Evolutionary conservation across 768 basidiomycete species (phyloP).

Genomic region (Mycena vulgaris): DNA sequence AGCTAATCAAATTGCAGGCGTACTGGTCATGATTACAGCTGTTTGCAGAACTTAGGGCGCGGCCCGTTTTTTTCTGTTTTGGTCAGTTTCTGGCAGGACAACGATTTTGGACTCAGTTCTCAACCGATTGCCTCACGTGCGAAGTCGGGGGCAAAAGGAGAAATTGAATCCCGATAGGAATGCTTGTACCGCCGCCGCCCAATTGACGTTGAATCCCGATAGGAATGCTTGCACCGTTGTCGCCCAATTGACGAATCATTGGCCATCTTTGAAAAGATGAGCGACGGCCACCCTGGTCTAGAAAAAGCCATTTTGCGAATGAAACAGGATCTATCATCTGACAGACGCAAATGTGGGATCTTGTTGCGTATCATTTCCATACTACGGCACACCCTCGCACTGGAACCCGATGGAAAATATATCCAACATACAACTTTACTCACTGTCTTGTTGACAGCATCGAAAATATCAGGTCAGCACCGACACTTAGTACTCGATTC

Average conservation of each 20-base stretch:
- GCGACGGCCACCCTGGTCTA: slow-evolving; percentile 87
- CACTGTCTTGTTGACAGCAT: slow-evolving; percentile 98
- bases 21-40: too few species aligned
- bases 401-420: slow-evolving; percentile 92
- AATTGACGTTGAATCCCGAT: slow-evolving; percentile 73
- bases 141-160: slow-evolving; percentile 86
- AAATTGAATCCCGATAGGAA: slow-evolving; percentile 69
- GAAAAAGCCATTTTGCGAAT: slow-evolving; percentile 94
- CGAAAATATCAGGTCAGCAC: slow-evolving; percentile 95
- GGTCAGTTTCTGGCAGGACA: slow-evolving; percentile 46
- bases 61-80: slow-evolving; percentile 55
- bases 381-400: slow-evolving; percentile 97
- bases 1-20: too few species aligned
- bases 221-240: slow-evolving; percentile 87
- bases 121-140: slow-evolving; percentile 59
- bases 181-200: slow-evolving; percentile 91
- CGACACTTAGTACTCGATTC: neutral
- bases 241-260: slow-evolving; percentile 90
- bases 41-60: too few species aligned
- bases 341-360: slow-evolving; percentile 97
- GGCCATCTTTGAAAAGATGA: slow-evolving; percentile 92
- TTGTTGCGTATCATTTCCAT: slow-evolving; percentile 93
- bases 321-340: slow-evolving; percentile 95
- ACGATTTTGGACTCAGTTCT: slow-evolving; percentile 6
- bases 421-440: slow-evolving; percentile 98